Conservation (phyloP, 2,329 filamentous ascomycete species). For the Trichoderma sp. region DNA sequence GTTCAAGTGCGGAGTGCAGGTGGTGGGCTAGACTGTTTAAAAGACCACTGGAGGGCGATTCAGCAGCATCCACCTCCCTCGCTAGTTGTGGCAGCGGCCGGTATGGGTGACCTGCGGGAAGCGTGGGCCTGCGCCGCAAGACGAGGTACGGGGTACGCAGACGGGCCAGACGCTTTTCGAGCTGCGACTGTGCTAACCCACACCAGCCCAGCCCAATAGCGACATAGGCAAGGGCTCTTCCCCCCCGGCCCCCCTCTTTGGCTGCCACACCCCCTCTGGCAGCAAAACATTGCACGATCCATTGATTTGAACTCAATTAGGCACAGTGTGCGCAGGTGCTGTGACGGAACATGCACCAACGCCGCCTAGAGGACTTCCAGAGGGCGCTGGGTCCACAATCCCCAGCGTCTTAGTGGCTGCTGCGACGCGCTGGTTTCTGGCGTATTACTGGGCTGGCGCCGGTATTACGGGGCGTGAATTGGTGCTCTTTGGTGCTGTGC, state of each 20-base stretch:
- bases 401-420: constrained; percentile 7
- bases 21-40: constrained; percentile 5
- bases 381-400: constrained; percentile 10
- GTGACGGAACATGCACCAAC: not conserved
- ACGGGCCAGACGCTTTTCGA: not conserved
- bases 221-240: too few species aligned
- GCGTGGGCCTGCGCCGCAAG: not conserved
- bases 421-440: not conserved
- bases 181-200: not conserved
- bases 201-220: too few species aligned
- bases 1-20: constrained; percentile 20
- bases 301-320: not conserved
- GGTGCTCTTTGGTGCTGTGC: not conserved
- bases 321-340: not conserved
- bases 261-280: not conserved
- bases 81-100: not conserved
- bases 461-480: not conserved
- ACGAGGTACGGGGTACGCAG: constrained; percentile 3
- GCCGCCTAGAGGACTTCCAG: not conserved
- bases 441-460: constrained; percentile 1
- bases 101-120: not conserved
- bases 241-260: not conserved
- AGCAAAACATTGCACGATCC: not conserved
- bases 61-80: not conserved
- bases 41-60: too few species aligned